Evolutionary conservation across 1,284 basidiomycete species (phyloP).

Genomic region (Nidula niveotomentosa): DNA sequence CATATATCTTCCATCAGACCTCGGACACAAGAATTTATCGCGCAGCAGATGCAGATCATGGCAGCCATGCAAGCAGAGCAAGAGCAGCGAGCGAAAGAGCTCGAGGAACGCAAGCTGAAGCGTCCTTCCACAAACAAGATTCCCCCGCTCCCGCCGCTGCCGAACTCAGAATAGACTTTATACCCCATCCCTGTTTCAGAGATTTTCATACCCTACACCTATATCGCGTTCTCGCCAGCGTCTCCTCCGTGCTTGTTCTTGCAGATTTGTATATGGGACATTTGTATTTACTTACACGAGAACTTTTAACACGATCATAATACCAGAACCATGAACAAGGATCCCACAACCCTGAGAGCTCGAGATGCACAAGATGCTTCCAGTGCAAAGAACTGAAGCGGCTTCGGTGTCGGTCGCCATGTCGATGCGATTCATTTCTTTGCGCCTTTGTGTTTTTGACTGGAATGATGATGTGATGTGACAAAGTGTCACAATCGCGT

Average conservation of each 20-base stretch:
- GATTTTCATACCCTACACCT: slow-evolving; percentile 2
- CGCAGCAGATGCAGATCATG: slow-evolving; percentile 84
- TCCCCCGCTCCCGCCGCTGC: slow-evolving; percentile 22
- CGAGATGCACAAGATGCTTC: neutral
- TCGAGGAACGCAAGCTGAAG: slow-evolving; percentile 52
- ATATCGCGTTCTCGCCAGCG: neutral
- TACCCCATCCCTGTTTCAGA: slow-evolving; percentile 4
- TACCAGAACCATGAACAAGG: neutral
- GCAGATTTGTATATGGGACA: slow-evolving; percentile 10
- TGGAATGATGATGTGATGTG: neutral
- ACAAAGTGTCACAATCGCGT: neutral
- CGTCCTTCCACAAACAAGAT: slow-evolving; percentile 25
- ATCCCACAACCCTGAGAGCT: neutral
- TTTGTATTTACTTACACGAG: slow-evolving; percentile 10
- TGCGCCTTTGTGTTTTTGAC: slow-evolving; percentile 1
- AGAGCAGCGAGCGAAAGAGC: slow-evolving; percentile 60
- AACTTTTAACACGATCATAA: neutral
- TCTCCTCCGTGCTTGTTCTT: neutral
- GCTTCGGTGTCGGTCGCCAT: neutral
- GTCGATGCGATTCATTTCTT: neutral
- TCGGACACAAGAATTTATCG: slow-evolving; percentile 86
- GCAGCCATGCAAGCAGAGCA: slow-evolving; percentile 74
- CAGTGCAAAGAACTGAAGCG: neutral
- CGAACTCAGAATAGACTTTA: slow-evolving; percentile 7
- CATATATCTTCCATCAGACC: slow-evolving; percentile 44